These are phyloP conservation scores for Penicillium coffeae DNA, from an alignment of 495 filamentous ascomycete genomes.

Conservation along the genomic window DNA sequence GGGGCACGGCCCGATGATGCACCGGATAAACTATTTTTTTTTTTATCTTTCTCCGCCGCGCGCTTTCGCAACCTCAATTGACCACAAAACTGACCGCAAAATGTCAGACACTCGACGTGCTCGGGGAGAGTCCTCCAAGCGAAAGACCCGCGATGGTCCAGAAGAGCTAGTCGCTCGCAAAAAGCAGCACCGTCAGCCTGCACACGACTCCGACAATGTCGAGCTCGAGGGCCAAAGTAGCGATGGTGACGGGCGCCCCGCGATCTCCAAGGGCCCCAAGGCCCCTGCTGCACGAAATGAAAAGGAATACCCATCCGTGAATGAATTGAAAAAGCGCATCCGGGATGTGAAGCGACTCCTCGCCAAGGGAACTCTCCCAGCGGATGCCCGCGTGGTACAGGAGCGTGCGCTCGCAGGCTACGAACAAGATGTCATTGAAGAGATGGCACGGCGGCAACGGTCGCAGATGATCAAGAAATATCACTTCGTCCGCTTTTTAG, in stretches of 20 bases:
- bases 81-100: conserved; percentile 5
- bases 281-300: conserved; percentile 21
- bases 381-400: conserved; percentile 67
- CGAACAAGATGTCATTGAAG: conserved; percentile 64
- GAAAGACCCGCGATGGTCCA: conserved; percentile 26
- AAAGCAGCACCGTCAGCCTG: conserved; percentile 18
- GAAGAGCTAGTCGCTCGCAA: conserved; percentile 22
- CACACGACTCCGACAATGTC: conserved; percentile 3
- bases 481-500: conserved; percentile 93
- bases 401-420: conserved; percentile 78
- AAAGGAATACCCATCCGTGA: conserved; percentile 42
- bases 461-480: conserved; percentile 79
- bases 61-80: conserved; percentile 6
- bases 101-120: conserved; percentile 15
- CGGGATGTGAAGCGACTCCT: conserved; percentile 57
- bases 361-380: conserved; percentile 59
- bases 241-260: conserved; percentile 10
- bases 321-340: conserved; percentile 50
- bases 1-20: conserved; percentile 26
- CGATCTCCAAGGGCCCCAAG: conserved; percentile 25
- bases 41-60: conserved; percentile 2
- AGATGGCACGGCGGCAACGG: conserved; percentile 58
- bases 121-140: conserved; percentile 23
- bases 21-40: conserved; percentile 16
- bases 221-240: conserved; percentile 13